Evolutionary conservation across 2,329 filamentous ascomycete species (phyloP).

Genomic region (Dichotomopilus funicola): DNA sequence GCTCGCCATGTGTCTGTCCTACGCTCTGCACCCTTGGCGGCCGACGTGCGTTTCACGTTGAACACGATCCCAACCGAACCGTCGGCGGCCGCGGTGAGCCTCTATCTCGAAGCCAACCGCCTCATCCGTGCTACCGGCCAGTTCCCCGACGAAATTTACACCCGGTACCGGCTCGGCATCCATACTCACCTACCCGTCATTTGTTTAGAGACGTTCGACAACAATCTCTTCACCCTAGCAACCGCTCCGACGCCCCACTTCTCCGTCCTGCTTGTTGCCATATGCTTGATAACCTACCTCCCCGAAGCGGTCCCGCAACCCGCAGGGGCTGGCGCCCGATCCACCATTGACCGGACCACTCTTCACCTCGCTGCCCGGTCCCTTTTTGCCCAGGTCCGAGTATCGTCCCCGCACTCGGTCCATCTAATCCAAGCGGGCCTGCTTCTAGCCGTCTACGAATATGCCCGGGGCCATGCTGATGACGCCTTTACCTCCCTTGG

Average conservation of each 20-base stretch:
- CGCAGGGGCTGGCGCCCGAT: not conserved
- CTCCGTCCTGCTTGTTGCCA: not conserved
- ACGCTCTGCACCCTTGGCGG: not conserved
- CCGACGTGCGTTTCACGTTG: not conserved
- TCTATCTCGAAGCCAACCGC: not conserved
- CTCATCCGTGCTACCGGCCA: not conserved
- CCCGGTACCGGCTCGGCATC: not conserved
- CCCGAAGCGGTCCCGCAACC: not conserved
- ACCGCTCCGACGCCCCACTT: not conserved
- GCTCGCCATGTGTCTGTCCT: not conserved
- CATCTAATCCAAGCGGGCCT: not conserved
- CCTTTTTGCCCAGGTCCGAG: not conserved
- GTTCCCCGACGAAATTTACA: not conserved
- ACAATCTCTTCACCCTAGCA: not conserved
- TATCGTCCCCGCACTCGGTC: not conserved
- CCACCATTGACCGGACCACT: not conserved
- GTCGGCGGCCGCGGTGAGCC: not conserved
- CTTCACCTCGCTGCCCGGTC: conserved; percentile 1
- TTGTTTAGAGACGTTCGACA: not conserved
- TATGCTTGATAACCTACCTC: not conserved
- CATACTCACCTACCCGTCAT: not conserved
- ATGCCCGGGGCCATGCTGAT: not conserved
- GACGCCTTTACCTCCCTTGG: not conserved
- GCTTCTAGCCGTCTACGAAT: not conserved
- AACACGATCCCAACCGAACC: not conserved